Evolutionary conservation across 768 basidiomycete species (phyloP).

Genomic region (Auricularia sp.): DNA sequence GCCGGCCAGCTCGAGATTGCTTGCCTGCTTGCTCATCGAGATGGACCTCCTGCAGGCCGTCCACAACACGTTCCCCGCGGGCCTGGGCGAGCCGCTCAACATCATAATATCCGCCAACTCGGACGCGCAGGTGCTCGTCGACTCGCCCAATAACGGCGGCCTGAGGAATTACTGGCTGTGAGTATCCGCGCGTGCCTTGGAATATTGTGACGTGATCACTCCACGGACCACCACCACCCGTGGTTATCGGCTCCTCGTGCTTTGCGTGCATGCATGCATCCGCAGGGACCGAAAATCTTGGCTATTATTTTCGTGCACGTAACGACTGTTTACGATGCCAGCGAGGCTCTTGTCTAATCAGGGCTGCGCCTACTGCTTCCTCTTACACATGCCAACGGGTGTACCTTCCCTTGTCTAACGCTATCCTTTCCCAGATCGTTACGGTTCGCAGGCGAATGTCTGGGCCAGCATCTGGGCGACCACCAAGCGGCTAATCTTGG

Average conservation of each 20-base stretch:
- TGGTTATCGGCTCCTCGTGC: too few relatives aligned
- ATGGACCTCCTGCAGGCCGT: slow-evolving; percentile 39
- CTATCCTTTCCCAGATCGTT: slow-evolving; percentile 42
- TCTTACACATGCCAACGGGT: neutral
- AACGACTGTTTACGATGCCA: too few relatives aligned
- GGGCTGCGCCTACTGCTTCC: neutral
- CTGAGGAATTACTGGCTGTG: slow-evolving; percentile 75
- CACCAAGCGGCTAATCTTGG: slow-evolving; percentile 71
- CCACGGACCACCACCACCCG: neutral
- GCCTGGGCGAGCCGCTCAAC: slow-evolving; percentile 83
- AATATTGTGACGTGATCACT: neutral
- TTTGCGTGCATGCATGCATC: too few relatives aligned
- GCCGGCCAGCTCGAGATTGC: neutral
- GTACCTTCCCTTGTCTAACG: neutral
- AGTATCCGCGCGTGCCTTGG: slow-evolving; percentile 19
- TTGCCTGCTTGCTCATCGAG: neutral
- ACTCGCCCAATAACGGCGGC: slow-evolving; percentile 54
- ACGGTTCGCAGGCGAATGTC: slow-evolving; percentile 65
- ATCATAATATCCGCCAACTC: slow-evolving; percentile 71
- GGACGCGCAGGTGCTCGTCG: slow-evolving; percentile 55
- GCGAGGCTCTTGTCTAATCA: too few relatives aligned
- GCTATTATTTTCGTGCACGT: too few relatives aligned
- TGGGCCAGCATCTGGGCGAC: slow-evolving; percentile 68
- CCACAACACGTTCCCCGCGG: slow-evolving; percentile 50
- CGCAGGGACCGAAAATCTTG: too few relatives aligned